phyloP scores from a whole-genome alignment of 2,329 filamentous ascomycete genomes.

The Thielaviopsis ethacetica region DNA sequence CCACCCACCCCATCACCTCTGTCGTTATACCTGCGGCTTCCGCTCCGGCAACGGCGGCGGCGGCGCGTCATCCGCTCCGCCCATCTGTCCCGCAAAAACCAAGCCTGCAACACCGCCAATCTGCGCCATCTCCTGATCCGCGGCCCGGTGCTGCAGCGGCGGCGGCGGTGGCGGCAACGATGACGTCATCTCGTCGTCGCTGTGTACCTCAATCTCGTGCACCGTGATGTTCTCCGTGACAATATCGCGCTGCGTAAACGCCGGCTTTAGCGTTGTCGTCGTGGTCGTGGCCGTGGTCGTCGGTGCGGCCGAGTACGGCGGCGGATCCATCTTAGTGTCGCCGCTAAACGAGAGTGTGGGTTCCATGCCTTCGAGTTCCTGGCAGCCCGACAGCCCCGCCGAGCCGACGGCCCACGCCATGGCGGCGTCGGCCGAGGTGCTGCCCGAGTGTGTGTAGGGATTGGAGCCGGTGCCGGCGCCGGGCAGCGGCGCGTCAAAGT shows the following conservation, averaged over 20 bases:
- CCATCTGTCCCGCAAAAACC: neutral
- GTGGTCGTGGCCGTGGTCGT: too few species aligned
- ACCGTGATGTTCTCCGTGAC: neutral
- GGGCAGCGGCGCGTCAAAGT: neutral
- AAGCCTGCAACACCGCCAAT: neutral
- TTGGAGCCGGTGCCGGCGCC: neutral
- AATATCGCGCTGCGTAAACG: neutral
- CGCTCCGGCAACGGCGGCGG: constrained; percentile 10
- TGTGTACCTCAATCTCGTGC: neutral
- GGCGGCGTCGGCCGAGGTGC: neutral
- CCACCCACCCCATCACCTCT: neutral
- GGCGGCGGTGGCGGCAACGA: neutral
- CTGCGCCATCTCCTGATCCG: constrained; percentile 1
- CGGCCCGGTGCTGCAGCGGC: neutral
- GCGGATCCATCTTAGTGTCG: neutral
- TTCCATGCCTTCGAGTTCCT: neutral
- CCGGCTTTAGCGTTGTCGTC: neutral
- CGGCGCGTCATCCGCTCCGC: neutral
- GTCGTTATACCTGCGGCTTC: neutral
- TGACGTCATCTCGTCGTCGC: neutral
- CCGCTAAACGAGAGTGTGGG: neutral
- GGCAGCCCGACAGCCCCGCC: neutral
- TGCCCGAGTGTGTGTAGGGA: neutral
- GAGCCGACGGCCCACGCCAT: neutral
- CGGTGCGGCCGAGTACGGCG: neutral